Conservation (phyloP, 257 asterid species). For the Gardenia jasminoides region DNA sequence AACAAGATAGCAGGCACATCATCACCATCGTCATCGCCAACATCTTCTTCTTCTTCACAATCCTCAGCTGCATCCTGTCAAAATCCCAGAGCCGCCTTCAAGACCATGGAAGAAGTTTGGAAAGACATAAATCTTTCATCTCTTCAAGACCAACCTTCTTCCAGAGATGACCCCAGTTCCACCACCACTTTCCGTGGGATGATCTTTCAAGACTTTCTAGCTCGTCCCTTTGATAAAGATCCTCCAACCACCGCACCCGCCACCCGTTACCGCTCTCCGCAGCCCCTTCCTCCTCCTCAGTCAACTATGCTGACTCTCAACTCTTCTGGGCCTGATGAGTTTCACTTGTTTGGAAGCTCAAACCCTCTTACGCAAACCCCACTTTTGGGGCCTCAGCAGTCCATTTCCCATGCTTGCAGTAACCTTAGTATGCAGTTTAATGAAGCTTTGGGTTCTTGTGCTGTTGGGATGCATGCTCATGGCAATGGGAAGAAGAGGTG, state of each 20-base stretch:
- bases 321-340: conserved; percentile 39
- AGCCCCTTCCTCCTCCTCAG: conserved; percentile 34
- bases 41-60: conserved; percentile 14
- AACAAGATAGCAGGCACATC: background rate
- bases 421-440: background rate
- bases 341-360: conserved; percentile 25
- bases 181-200: conserved; percentile 25
- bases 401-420: conserved; percentile 1
- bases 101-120: conserved; percentile 76
- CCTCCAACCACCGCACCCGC: conserved; percentile 22
- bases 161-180: conserved; percentile 8
- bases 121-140: conserved; percentile 51
- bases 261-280: background rate
- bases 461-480: background rate
- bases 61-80: conserved; percentile 1
- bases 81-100: conserved; percentile 17
- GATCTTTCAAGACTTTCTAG: conserved; percentile 57
- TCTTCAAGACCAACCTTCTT: conserved; percentile 33
- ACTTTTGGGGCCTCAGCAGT: conserved; percentile 11
- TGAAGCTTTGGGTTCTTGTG: conserved; percentile 11
- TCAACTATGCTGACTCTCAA: conserved; percentile 48
- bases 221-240: conserved; percentile 31
- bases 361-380: conserved; percentile 12
- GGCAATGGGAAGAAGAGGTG: conserved; percentile 40
- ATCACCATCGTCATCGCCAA: background rate